These are phyloP conservation scores for Geranomyces variabilis DNA, from an alignment of 192 early-diverging fungal species.

Conservation along the genomic window DNA sequence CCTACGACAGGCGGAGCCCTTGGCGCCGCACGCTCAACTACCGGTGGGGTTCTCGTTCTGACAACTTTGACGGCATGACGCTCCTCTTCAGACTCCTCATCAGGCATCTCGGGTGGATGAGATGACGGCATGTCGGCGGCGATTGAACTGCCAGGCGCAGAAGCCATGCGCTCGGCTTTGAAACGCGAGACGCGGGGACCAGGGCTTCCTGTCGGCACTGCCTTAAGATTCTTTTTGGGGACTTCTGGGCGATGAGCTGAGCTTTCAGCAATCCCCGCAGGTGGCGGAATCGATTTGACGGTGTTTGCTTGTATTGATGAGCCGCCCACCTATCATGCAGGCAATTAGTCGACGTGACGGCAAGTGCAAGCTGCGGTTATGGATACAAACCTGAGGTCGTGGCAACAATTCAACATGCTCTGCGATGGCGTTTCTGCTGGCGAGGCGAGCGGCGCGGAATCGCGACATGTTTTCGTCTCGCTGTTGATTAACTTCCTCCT, in stretches of 20 bases:
- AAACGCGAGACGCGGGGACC: conserved; percentile 21
- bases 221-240: not conserved
- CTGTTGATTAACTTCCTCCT: conserved; percentile 18
- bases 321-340: not conserved
- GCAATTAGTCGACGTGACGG: not conserved
- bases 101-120: not conserved
- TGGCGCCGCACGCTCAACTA: not conserved
- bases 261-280: not conserved
- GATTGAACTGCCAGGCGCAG: not conserved
- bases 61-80: not conserved
- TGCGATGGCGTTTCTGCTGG: conserved; percentile 3
- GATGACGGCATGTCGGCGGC: not conserved
- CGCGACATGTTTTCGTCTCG: conserved; percentile 27
- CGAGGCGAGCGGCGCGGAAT: conserved; percentile 21
- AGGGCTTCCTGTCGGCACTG: not conserved
- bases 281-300: not conserved
- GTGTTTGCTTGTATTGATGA: not conserved
- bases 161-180: conserved; percentile 23
- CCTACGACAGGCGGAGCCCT: not conserved
- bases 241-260: not conserved
- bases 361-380: not conserved
- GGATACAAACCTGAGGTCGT: not conserved
- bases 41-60: not conserved
- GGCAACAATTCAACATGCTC: conserved; percentile 7
- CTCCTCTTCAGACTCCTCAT: not conserved